These are phyloP conservation scores for Neopestalotiopsis clavispora DNA, from an alignment of 2,329 filamentous ascomycete species.

Conservation along the genomic window DNA sequence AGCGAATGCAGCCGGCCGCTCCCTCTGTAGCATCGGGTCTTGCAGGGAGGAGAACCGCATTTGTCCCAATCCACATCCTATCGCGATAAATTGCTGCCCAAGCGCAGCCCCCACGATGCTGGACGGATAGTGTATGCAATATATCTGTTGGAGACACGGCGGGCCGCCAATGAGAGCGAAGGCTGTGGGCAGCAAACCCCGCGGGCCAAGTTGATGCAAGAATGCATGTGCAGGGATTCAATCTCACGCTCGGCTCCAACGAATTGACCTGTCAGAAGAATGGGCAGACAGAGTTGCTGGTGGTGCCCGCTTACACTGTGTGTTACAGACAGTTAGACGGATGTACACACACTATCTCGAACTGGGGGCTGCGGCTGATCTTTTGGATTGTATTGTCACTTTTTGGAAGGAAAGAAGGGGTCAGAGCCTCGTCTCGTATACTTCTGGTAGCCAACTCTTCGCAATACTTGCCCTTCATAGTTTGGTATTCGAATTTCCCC, in stretches of 20 bases:
- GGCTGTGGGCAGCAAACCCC: neutral
- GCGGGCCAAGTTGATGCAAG: neutral
- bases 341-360: no score
- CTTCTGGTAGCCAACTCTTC: no score
- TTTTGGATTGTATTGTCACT: no score
- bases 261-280: neutral
- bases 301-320: no score
- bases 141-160: neutral
- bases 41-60: neutral
- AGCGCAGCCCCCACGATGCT: neutral
- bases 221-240: neutral
- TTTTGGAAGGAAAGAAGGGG: no score
- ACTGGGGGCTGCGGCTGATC: no score
- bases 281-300: neutral
- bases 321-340: no score
- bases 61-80: neutral
- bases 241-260: neutral
- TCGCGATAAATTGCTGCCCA: neutral
- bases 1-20: neutral
- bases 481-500: no score
- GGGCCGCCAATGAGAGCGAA: neutral
- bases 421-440: no score
- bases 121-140: neutral
- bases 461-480: no score
- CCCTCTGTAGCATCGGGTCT: neutral